Percentiles rank a stretch among this genome's conserved stretches.
phyloP scores from a whole-genome alignment of 2,329 filamentous ascomycete genomes.

The Fusarium sp. region DNA sequence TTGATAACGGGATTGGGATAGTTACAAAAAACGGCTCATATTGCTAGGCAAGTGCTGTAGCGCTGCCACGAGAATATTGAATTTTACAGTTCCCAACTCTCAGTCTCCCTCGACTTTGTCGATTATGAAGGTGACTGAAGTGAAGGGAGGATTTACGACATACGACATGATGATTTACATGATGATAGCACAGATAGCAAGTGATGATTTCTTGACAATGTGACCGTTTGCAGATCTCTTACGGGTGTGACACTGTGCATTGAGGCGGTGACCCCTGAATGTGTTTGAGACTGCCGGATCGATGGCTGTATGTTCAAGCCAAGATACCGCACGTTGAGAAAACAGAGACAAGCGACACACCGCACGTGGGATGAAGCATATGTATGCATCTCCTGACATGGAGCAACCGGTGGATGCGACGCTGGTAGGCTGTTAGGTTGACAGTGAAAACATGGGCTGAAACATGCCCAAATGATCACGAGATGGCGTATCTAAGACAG shows the following conservation, averaged over 20 bases:
- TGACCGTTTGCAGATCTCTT: not conserved
- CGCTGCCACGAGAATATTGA: constrained; percentile 39
- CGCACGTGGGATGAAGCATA: not conserved
- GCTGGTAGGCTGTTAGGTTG: not conserved
- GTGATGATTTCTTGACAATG: not conserved
- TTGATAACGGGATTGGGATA: constrained; percentile 39
- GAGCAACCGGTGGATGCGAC: not conserved
- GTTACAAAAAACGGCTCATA: constrained; percentile 42
- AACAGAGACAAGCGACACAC: not conserved
- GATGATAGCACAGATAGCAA: not conserved
- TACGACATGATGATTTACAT: not conserved
- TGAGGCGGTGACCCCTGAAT: not conserved
- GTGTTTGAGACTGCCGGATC: not conserved
- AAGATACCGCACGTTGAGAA: not conserved
- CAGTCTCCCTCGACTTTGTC: not conserved
- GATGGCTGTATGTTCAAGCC: not conserved
- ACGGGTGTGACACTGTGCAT: not conserved
- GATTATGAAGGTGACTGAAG: not conserved
- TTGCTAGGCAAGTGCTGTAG: constrained; percentile 43
- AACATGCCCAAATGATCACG: not conserved
- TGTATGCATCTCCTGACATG: not conserved
- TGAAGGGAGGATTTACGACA: not conserved
- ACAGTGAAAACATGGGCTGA: not conserved
- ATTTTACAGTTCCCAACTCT: constrained; percentile 25
- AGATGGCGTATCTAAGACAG: not conserved